Base-by-base conservation (phyloP, 345 rosid species). In the Syzygium aromaticum region DNA sequence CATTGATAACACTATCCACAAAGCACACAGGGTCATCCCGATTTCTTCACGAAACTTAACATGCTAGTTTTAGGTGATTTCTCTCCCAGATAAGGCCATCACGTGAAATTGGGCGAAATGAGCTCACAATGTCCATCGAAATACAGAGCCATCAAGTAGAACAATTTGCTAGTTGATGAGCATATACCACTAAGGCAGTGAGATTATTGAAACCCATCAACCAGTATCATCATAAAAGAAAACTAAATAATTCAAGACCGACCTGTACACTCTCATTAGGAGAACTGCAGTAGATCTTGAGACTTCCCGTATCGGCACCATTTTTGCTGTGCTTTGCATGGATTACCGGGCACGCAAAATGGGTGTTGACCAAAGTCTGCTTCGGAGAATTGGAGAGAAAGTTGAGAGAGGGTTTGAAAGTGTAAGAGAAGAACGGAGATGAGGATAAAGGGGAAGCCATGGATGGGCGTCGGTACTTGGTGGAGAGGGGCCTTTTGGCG, bases 381-480 rank as follows among this genome's bases (percentile, higher is more conserved):
- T 87, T 86, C 25, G 89, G 64, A 21, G 89, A 82, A 56, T 88
- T 85, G 21, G 87, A 23, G 89, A 86, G 63, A 84, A 91, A 90
- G 89, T 85, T 86, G 57, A 85, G 77, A n/a, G 89, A 52, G 85
- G 89, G 88, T 57, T 88, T 87, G 88, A 87, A 89, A 82, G 90
- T 84, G 88, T 52, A 3, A 12, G 77, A 88, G 90, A 87, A 88
- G 51, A 52, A 88, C 77, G 87, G 56, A 88, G 94, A 87, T 86
- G 95, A 92, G 89, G 94, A 90, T 89, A 92, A 88, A 51, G 94
- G 84, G 88, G 86, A 91, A 86, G 98, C 95, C 99, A 96, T 95
- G 88, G 89, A 87, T 54, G 90, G 87, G 87, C 85, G 84, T 53
- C 87, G 83, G 78, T 78, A 38, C 78, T 54, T 87, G 88, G 17